Conservation (phyloP, 2,329 filamentous ascomycete species). For the Cryphonectria naterciae region DNA sequence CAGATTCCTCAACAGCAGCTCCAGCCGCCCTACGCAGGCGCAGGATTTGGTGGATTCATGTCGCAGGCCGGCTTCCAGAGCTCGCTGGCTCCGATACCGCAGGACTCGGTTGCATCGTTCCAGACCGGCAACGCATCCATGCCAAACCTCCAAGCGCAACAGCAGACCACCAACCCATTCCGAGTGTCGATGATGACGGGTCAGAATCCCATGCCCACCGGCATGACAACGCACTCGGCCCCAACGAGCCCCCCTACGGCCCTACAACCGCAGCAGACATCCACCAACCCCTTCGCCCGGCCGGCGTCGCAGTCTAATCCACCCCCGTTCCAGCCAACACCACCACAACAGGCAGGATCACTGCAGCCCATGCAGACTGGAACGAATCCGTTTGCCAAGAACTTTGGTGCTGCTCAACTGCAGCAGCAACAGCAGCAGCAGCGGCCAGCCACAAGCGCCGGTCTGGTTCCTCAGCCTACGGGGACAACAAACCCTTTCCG, state of each 20-base stretch:
- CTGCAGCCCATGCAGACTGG: slow-evolving; percentile 57
- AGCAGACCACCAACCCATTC: slow-evolving; percentile 87
- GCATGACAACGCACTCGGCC: slow-evolving; percentile 40
- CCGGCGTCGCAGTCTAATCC: slow-evolving; percentile 48
- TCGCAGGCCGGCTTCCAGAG: slow-evolving; percentile 63
- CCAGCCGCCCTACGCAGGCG: slow-evolving; percentile 64
- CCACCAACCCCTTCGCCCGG: slow-evolving; percentile 88
- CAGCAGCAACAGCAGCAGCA: slow-evolving; percentile 42
- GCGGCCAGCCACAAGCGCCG: slow-evolving; percentile 50
- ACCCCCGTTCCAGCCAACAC: slow-evolving; percentile 49
- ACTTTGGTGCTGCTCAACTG: slow-evolving; percentile 41
- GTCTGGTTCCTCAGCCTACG: slow-evolving; percentile 75
- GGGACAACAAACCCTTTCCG: slow-evolving; percentile 95
- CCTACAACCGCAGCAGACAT: slow-evolving; percentile 54
- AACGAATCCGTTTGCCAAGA: slow-evolving; percentile 64
- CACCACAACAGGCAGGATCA: slow-evolving; percentile 38
- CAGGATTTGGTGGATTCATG: slow-evolving; percentile 83
- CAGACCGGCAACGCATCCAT: slow-evolving; percentile 47
- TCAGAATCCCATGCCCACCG: slow-evolving; percentile 48
- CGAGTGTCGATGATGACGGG: slow-evolving; percentile 80
- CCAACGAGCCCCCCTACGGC: slow-evolving; percentile 49
- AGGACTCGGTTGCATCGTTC: slow-evolving; percentile 58
- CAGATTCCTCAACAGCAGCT: slow-evolving; percentile 42
- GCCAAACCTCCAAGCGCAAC: slow-evolving; percentile 51
- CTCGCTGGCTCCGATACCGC: slow-evolving; percentile 60